Base-by-base conservation (phyloP, 768 basidiomycete species). In the Termitomyces sp. region DNA sequence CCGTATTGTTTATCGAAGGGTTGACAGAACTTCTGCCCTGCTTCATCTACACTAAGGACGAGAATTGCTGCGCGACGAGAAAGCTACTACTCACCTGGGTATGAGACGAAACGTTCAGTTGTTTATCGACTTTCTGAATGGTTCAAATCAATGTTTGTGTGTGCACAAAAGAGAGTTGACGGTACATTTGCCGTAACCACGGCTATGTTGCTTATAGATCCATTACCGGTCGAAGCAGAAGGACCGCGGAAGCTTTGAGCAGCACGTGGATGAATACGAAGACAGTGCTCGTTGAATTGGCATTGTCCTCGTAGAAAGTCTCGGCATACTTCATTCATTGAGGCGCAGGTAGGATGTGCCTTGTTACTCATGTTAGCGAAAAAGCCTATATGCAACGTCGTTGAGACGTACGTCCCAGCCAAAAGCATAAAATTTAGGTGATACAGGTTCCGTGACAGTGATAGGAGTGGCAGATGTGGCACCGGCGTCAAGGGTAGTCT, bases 281-380 rank as follows among this genome's bases (percentile, higher is more conserved):
- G 1, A 36, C 61, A 64, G 0, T 10, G 0, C 31, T 51, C 37
- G 14, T 49, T 22, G 10, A 1, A 2, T 14, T 0, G n/a, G 24
- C 64, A 63, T 4, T 8, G 5, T 14, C 49, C 41, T 0, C 8
- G 16, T n/a, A 58, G 5, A 42, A 63, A 64, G 10, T 16, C 2
- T n/a, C 36, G 53, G 43, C 64, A 64, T 20, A 61, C 46, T 54
- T 63, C 61, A 41, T 64, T 61, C 14, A 46, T 50, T 1, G 20
- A 7, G 1, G 71, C 74, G 0, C 48, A 57, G 0, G 74, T 76
- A 7, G 59, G 68, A 43, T 62, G 62, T 8, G 72, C 69, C 73
- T 77, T 46, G 43, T 20, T 4, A 36, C 37, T 10, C 27, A 12
- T 24, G 37, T 49, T 24, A 52, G 7, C 34, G 14, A 50, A 20